A percentile compares a stretch with the other conserved stretches of the same genome.
phyloP scores from a whole-genome alignment of 1,139 yeast genomes.

The Pichia sp. region DNA sequence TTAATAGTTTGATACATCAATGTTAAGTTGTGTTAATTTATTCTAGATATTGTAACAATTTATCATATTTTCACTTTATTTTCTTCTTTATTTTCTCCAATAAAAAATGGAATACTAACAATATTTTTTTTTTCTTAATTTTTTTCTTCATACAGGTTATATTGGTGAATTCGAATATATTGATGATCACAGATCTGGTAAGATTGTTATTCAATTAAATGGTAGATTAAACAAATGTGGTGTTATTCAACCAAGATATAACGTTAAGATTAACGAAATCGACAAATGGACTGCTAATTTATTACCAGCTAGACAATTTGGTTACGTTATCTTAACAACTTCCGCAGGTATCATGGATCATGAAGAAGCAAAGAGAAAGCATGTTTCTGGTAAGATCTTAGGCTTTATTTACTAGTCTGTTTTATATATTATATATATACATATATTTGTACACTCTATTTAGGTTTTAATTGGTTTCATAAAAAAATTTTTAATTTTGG shows the following conservation, averaged over 20 bases:
- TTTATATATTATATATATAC: not conserved
- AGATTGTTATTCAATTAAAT: slow-evolving; percentile 92
- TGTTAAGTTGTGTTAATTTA: slow-evolving; percentile 32
- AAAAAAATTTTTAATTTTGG: not conserved
- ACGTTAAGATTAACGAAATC: slow-evolving; percentile 86
- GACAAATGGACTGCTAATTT: slow-evolving; percentile 98
- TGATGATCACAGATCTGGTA: slow-evolving; percentile 99
- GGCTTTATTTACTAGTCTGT: slow-evolving; percentile 83
- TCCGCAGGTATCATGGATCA: slow-evolving; percentile 99
- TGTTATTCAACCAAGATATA: slow-evolving; percentile 97
- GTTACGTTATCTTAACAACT: slow-evolving; percentile 94
- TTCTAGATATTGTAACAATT: slow-evolving; percentile 69
- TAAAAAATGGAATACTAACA: slow-evolving; percentile 12
- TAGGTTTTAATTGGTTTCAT: not conserved
- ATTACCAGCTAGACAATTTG: slow-evolving; percentile 98
- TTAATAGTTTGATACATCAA: slow-evolving; percentile 32
- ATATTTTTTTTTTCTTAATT: not conserved
- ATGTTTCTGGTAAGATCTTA: slow-evolving; percentile 95
- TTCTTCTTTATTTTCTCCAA: not conserved
- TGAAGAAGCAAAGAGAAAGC: slow-evolving; percentile 99
- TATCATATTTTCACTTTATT: not conserved
- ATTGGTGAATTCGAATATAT: slow-evolving; percentile 98
- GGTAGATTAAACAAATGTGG: slow-evolving; percentile 99
- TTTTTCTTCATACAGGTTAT: slow-evolving; percentile 47
- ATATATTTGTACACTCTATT: not conserved